Evolutionary conservation across 208 protist genomes (phyloP).

Genomic region (Wallacemonas sp.): DNA sequence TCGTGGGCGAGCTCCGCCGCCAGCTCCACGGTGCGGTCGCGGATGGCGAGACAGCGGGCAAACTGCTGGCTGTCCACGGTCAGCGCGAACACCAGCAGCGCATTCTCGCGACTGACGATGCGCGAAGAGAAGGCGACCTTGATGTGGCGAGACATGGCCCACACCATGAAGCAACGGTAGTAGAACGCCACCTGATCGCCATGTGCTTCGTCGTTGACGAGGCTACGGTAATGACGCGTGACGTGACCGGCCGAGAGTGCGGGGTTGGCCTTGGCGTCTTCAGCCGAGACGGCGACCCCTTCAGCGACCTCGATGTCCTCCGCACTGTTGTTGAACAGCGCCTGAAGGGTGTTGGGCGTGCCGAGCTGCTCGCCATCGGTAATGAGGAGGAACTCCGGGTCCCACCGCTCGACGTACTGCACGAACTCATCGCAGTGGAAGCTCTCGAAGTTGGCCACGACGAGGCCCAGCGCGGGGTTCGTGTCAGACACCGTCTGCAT

Average conservation of each 20-base stretch:
- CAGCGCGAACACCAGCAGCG: constrained; percentile 79
- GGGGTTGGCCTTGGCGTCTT: neutral
- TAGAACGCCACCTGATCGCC: constrained; percentile 67
- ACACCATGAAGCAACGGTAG: constrained; percentile 77
- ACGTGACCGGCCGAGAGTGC: neutral
- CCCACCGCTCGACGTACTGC: constrained; percentile 51
- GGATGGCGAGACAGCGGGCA: constrained; percentile 54
- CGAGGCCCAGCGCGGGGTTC: constrained; percentile 30
- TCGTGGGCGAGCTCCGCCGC: constrained; percentile 44
- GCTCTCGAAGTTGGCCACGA: constrained; percentile 68
- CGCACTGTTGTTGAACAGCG: constrained; percentile 46
- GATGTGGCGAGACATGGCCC: constrained; percentile 57
- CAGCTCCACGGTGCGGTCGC: constrained; percentile 31
- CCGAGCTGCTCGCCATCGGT: constrained; percentile 88
- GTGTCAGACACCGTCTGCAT: constrained; percentile 37
- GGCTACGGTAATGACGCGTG: constrained; percentile 51
- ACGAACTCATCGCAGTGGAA: constrained; percentile 64
- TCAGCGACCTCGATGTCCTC: constrained; percentile 2
- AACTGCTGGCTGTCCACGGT: constrained; percentile 59
- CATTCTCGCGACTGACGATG: constrained; percentile 82
- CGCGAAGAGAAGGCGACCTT: constrained; percentile 85
- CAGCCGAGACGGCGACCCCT: neutral
- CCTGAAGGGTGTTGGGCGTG: constrained; percentile 39
- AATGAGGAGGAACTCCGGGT: constrained; percentile 88
- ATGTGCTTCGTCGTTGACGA: constrained; percentile 66